A percentile compares a stretch with the other conserved stretches of the same genome.
These are phyloP conservation scores for Macrophomina pseudophaseolina DNA, from an alignment of 2,329 filamentous ascomycete species.

Conservation along the genomic window DNA sequence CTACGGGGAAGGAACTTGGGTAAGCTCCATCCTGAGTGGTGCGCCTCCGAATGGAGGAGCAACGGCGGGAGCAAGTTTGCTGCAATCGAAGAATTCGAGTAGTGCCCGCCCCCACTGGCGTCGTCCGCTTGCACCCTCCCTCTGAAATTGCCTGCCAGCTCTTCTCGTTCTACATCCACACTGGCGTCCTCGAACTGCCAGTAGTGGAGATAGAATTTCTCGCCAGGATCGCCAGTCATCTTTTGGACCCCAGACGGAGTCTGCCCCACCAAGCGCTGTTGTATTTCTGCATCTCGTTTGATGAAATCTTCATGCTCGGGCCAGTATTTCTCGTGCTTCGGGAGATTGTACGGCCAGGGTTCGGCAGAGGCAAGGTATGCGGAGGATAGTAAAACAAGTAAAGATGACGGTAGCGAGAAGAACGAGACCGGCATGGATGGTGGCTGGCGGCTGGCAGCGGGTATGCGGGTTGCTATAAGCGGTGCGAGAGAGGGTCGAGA, in stretches of 20 bases:
- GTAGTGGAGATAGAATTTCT: slow-evolving; percentile 76
- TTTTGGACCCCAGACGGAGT: slow-evolving; percentile 70
- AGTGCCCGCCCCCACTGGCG: slow-evolving; percentile 27
- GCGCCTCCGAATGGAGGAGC: slow-evolving; percentile 49
- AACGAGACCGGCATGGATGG: slow-evolving; percentile 19
- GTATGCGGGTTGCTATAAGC: slow-evolving; percentile 14
- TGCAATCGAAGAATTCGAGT: slow-evolving; percentile 41
- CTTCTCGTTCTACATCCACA: slow-evolving; percentile 26
- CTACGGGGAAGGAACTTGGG: slow-evolving; percentile 38
- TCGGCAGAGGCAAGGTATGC: slow-evolving; percentile 7
- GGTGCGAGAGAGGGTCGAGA: not conserved
- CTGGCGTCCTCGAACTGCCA: slow-evolving; percentile 52
- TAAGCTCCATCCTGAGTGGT: slow-evolving; percentile 28
- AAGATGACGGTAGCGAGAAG: slow-evolving; percentile 17
- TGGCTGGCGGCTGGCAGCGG: not conserved
- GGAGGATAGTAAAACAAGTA: slow-evolving; percentile 15
- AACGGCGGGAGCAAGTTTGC: slow-evolving; percentile 58
- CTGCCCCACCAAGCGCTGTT: slow-evolving; percentile 46
- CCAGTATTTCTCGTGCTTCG: slow-evolving; percentile 52
- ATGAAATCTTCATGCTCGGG: slow-evolving; percentile 53
- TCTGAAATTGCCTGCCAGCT: slow-evolving; percentile 30
- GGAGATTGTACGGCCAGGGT: slow-evolving; percentile 53
- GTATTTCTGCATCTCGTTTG: slow-evolving; percentile 48
- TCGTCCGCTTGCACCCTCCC: slow-evolving; percentile 47
- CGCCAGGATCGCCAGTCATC: slow-evolving; percentile 71